Evolutionary conservation across 164 flowering plant species (phyloP), one percentile per base, ranked within the genome.

Genomic region (Magnolia kwangsiensis): DNA sequence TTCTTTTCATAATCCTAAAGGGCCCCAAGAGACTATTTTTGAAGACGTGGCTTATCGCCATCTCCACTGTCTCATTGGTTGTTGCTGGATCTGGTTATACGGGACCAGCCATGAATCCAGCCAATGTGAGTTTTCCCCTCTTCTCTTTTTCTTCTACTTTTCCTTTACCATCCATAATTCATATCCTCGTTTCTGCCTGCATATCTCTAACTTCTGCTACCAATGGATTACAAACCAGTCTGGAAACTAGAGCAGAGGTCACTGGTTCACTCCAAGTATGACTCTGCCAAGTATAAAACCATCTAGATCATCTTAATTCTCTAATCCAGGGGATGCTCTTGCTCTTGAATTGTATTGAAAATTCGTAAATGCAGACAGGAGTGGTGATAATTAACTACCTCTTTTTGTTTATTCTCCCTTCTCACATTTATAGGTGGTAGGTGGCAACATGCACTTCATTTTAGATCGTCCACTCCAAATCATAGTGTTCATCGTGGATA

Each of bases 101-200:
- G 13, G 97, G 98, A 9, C 97, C 98, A 66, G 82, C 95, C 72
- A 94, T 94, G 98, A 94, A 94, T 80, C 96, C 96, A 64, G 95
- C 92, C 81, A 90, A 88, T 84, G 96, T 91, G 81, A 91, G 93
- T 87, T 27, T 7, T 7, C 61, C 61, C 61, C 61, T 55, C 61
- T 55, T 55, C 18, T 16, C 61, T 1, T 55, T 55, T 55, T 11
- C 61, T 55, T 16, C 61, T 55, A 11, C 61, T 55, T 16, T 14
- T 55, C 61, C 61, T 55, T 55, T 16, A 11, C 18, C 16, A 11
- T 55, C 13, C 18, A 16, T 3, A 7, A 55, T 55, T 55, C 18
- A 16, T 55, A 16, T 55, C 18, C 45, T 37, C 7, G 45, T 37
- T 37, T 37, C 7, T 37, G 4, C 0, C 45, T 37, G 45, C 45